These are phyloP conservation scores for Tuber umbilicatum DNA, from an alignment of 495 filamentous ascomycete genomes.

Conservation along the genomic window DNA sequence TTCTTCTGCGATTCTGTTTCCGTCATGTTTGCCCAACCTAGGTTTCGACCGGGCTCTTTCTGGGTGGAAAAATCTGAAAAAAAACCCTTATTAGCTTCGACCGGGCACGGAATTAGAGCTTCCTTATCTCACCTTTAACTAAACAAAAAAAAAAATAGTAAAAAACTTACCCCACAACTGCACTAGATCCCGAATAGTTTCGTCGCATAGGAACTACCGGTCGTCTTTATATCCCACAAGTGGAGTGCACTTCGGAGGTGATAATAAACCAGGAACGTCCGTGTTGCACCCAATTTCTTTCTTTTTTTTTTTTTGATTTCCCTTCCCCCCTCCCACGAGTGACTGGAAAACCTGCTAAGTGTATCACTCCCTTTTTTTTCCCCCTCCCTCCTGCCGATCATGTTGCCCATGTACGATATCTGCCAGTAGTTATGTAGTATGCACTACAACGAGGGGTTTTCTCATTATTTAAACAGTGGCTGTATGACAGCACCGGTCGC, in stretches of 20 bases:
- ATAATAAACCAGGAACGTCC: background rate
- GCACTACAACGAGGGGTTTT: background rate
- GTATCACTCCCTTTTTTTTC: background rate
- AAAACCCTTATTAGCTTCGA: background rate
- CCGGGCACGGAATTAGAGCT: background rate
- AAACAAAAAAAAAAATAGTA: background rate
- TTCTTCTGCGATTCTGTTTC: background rate
- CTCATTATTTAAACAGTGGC: background rate
- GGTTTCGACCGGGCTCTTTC: background rate
- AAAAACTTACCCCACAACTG: background rate
- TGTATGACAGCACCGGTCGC: background rate
- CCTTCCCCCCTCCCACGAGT: background rate
- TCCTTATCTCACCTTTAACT: background rate
- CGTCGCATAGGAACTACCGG: background rate
- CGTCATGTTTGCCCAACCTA: background rate
- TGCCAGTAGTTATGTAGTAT: background rate
- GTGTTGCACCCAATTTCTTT: background rate
- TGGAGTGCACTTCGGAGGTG: background rate
- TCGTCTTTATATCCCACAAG: background rate
- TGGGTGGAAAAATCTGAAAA: background rate
- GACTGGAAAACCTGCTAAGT: background rate
- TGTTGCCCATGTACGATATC: background rate
- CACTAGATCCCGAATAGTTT: background rate
- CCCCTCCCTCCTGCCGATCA: background rate
- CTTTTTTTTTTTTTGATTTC: background rate